Conservation (phyloP, 2,329 filamentous ascomycete genomes). For the Colletotrichum falcatum region DNA sequence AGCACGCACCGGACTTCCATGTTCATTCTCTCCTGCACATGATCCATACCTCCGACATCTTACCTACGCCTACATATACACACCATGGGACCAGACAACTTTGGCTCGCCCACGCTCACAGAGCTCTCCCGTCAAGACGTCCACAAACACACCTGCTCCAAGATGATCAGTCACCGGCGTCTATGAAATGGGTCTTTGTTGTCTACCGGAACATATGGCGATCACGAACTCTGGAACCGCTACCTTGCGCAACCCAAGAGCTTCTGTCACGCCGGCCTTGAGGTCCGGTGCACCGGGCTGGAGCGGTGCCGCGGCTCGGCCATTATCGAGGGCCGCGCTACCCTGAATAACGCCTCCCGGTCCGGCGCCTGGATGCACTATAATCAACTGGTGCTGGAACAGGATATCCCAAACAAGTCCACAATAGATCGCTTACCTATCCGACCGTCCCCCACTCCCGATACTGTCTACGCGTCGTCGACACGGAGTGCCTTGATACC, state of each 20-base stretch:
- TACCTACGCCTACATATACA: not conserved
- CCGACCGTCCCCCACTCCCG: not conserved
- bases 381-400: not conserved
- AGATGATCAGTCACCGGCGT: slow-evolving; percentile 10
- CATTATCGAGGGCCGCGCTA: not conserved
- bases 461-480: slow-evolving; percentile 13
- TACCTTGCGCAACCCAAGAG: slow-evolving; percentile 10
- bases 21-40: not conserved
- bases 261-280: not conserved
- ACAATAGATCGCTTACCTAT: not conserved
- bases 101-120: not conserved
- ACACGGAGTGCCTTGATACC: slow-evolving; percentile 19
- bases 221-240: slow-evolving; percentile 35
- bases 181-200: slow-evolving; percentile 41
- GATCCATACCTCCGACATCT: not conserved
- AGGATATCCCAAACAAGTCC: not conserved
- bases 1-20: slow-evolving; percentile 2
- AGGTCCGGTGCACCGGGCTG: not conserved
- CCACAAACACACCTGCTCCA: not conserved
- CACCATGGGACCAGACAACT: not conserved
- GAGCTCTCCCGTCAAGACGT: not conserved
- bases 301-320: slow-evolving; percentile 9
- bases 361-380: not conserved
- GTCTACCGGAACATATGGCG: slow-evolving; percentile 41
- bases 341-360: not conserved